Evolutionary conservation across 2,329 filamentous ascomycete genomes (phyloP), one percentile per base, ranked within the genome.

Genomic region (Neofusicoccum cordaticola): DNA sequence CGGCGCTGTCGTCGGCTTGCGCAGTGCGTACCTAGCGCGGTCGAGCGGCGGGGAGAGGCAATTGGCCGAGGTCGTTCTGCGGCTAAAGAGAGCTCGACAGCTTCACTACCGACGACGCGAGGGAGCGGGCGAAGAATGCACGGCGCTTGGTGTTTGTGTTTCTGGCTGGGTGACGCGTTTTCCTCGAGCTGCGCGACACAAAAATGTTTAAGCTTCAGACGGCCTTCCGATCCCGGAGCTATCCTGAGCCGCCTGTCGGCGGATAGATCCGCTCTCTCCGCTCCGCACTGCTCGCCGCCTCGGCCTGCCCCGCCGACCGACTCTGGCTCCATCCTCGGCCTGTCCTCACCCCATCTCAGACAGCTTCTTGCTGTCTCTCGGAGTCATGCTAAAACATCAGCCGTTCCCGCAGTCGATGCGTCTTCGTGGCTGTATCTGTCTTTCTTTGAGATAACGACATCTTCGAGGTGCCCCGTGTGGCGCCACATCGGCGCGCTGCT

Each of bases 1-100:
- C 45, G 44, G 60, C 35, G 60, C 45, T 57, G 52, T 27, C 44
- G 53, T 44, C 53, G 53, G 53, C 37, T 57, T 57, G 53, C 39
- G 39, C 53, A 45, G 44, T 22, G 44, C 34, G 53, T 42, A 44
- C 53, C 39, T 57, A 52, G 60, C 60, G 61, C 61, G 61, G 61
- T 41, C 39, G 61, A 53, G 37, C 61, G 61, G 61, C 61, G 48
- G 22, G 39, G 34, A 34, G 56, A 52, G 22, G 22, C 47, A 50
- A 51, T 53, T 63, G 61, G 47, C 61, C 61, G 61, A 63, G 61
- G 61, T 63, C 51, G 58, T 19, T 39, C 22, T 62, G 58, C 58
- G 58, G 58, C 58, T 62, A 62, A 62, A 62, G 44, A 50, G 45
- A 62, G 42, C 27, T 57, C 52, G 37, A 34, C 27, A 31, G 53